These are phyloP conservation scores for Annona cherimola DNA, from an alignment of 164 flowering plant species.

Conservation along the genomic window DNA sequence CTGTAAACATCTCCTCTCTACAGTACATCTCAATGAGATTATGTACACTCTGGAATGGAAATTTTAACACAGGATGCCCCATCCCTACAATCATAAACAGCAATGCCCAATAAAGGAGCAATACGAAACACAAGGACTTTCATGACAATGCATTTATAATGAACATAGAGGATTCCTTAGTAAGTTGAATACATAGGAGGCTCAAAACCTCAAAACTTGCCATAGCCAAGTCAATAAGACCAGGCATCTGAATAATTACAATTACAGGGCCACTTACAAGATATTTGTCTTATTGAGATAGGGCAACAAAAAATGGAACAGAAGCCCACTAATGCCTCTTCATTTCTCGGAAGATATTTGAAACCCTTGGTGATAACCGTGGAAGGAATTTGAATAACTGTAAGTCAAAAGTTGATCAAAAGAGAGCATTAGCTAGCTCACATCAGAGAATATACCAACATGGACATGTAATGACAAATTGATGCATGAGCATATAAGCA, in stretches of 20 bases:
- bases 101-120: too few relatives aligned
- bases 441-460: background rate
- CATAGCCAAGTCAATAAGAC: background rate
- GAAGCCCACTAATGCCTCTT: slow-evolving; percentile 54
- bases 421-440: background rate
- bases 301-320: slow-evolving; percentile 3
- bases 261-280: background rate
- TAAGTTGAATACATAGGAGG: too few relatives aligned
- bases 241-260: background rate
- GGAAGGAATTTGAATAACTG: slow-evolving; percentile 95
- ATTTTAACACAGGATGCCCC: too few relatives aligned
- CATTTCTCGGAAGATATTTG: slow-evolving; percentile 77
- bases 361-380: slow-evolving; percentile 72
- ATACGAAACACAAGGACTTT: too few relatives aligned
- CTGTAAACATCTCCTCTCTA: too few relatives aligned
- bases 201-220: too few relatives aligned
- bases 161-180: too few relatives aligned
- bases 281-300: background rate
- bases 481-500: background rate
- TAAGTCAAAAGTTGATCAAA: background rate
- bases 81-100: too few relatives aligned
- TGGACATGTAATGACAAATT: background rate
- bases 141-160: too few relatives aligned
- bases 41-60: too few relatives aligned
- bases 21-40: too few relatives aligned